Evolutionary conservation across 2,329 filamentous ascomycete genomes (phyloP), one percentile per base, ranked within the genome.

Genomic region (Saccharata proteae): DNA sequence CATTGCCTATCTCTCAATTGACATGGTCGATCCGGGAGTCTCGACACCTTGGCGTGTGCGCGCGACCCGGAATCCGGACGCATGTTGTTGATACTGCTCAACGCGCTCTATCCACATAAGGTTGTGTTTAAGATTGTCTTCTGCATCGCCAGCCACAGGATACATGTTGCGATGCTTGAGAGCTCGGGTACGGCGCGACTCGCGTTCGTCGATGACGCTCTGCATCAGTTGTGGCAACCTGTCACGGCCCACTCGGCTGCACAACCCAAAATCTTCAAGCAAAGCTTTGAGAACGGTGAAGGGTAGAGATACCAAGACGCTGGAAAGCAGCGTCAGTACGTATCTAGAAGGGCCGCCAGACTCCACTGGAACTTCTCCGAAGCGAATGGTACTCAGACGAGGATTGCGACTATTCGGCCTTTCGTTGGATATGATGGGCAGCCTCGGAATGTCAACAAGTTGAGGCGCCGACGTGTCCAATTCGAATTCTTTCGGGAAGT

Each of bases 291-390:
- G 60, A 16, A 77, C 59, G 10, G 67, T 59, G 41, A 80, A 80
- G 0, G 80, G 80, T 5, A 85, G 57, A 23, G 80, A 81, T 31
- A 83, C 57, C 2, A 86, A 59, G 14, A 82, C 59, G 16, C 69
- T 74, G 0, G 80, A 84, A 4, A 85, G 56, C 0, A 67, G 53
- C 0, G 62, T 60, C 15, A 65, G 63, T 17, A 63, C 40, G 29
- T 43, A 43, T 13, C 49, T 54, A 8, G 54, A 44, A 22, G 54
- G 49, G 17, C 48, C 43, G 8, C 62, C 56, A 19, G 64, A 54
- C 16, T 58, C 58, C 2, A 48, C 42, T 3, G 71, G 59, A 13
- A 77, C 57, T 40, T 82, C 77, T n/a, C 79, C 79, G 44, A 84
- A 84, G 38, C 74, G 71, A 31, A 84, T 81, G 38, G 65, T 67